phyloP scores from a whole-genome alignment of 1,284 basidiomycete species.

The Ceratorhiza oryzae-sativae region DNA sequence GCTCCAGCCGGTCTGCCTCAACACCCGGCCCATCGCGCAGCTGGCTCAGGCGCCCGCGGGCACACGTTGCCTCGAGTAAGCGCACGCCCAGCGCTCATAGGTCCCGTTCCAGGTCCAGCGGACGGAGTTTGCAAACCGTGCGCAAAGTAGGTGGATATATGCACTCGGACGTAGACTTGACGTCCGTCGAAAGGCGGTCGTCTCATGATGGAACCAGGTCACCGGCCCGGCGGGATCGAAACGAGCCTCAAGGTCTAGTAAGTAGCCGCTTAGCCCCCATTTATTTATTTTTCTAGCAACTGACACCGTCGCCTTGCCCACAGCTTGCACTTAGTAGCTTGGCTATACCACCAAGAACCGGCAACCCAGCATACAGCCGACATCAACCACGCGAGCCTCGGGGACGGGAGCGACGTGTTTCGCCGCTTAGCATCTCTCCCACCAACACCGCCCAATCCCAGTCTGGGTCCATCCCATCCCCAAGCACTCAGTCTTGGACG shows the following conservation, averaged over 20 bases:
- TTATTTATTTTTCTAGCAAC: background rate
- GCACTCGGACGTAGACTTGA: conserved; percentile 28
- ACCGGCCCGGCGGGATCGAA: conserved; percentile 24
- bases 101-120: conserved; percentile 33
- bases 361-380: conserved; percentile 13
- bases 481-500: conserved; percentile 33
- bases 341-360: conserved; percentile 8
- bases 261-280: conserved; percentile 6
- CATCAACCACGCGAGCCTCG: conserved; percentile 22
- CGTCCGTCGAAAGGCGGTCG: background rate
- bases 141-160: conserved; percentile 20
- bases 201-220: background rate
- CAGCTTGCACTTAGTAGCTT: conserved; percentile 20
- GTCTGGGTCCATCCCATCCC: conserved; percentile 15
- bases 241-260: conserved; percentile 29
- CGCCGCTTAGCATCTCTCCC: conserved; percentile 25
- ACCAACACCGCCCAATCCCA: conserved; percentile 4
- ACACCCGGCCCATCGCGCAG: conserved; percentile 20
- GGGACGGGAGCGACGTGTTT: conserved; percentile 16
- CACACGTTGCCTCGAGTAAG: conserved; percentile 4
- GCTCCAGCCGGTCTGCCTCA: conserved; percentile 22
- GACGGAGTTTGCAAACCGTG: conserved; percentile 10
- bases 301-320: background rate
- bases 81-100: conserved; percentile 27
- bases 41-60: conserved; percentile 24